Evolutionary conservation across 257 asterid species (phyloP).

Genomic region (Cordia subcordata): DNA sequence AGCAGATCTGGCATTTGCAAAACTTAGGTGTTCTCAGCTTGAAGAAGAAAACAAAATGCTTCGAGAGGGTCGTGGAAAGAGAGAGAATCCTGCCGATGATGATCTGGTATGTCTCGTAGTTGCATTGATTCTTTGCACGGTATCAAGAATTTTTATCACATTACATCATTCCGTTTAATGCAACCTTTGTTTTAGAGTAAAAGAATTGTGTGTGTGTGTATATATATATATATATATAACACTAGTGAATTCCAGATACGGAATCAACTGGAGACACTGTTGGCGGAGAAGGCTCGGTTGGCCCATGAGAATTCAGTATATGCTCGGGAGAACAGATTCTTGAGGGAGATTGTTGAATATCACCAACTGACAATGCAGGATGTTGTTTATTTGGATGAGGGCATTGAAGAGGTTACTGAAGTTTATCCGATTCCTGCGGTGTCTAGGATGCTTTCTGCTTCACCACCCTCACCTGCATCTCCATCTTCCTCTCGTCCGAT

Average conservation of each 20-base stretch:
- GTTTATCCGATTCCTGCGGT: constrained; percentile 45
- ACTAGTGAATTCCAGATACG: constrained; percentile 53
- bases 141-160: too few relatives aligned
- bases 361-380: constrained; percentile 92
- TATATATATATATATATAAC: too few relatives aligned
- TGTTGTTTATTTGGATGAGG: constrained; percentile 79
- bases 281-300: constrained; percentile 86
- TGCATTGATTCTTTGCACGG: too few relatives aligned
- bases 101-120: constrained; percentile 65
- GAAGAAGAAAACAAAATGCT: constrained; percentile 87
- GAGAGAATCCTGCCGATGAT: constrained; percentile 73
- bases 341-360: constrained; percentile 91
- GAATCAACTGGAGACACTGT: constrained; percentile 81
- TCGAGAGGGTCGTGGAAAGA: constrained; percentile 74
- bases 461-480: constrained; percentile 39
- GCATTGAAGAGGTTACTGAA: constrained; percentile 70
- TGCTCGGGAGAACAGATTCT: constrained; percentile 84
- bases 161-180: too few relatives aligned
- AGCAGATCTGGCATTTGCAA: constrained; percentile 79
- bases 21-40: constrained; percentile 71
- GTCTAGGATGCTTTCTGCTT: constrained; percentile 40
- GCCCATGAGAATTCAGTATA: constrained; percentile 82
- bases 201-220: too few relatives aligned
- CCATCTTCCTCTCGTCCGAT: constrained; percentile 24
- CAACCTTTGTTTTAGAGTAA: too few relatives aligned